Evolutionary conservation across 1,284 basidiomycete species (phyloP).

Genomic region (Mrakiaceae sp.): DNA sequence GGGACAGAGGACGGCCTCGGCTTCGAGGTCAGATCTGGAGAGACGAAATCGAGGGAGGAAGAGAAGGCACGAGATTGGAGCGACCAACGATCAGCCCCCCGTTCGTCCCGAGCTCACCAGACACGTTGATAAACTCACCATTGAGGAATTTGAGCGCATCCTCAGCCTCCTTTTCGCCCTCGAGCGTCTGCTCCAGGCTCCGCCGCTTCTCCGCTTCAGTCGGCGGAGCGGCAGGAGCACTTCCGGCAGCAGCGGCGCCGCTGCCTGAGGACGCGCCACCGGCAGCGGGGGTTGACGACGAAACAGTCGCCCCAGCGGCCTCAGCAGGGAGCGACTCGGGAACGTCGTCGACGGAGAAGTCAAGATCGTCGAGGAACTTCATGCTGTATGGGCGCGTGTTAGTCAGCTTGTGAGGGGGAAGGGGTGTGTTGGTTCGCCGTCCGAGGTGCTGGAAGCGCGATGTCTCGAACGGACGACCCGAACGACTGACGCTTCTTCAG

Average conservation of each 20-base stretch:
- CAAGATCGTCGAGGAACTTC: conserved; percentile 15
- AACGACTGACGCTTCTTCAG: conserved; percentile 1
- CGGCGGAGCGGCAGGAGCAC: no score
- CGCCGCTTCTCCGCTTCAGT: no score
- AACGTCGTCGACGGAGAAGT: conserved; percentile 12
- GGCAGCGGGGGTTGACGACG: not conserved
- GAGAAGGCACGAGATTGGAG: not conserved
- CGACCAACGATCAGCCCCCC: not conserved
- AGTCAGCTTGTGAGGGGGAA: no score
- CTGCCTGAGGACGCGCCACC: not conserved
- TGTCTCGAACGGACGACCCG: no score
- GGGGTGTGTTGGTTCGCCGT: no score
- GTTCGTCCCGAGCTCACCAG: not conserved
- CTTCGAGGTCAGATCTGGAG: conserved; percentile 13
- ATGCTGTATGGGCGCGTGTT: not conserved
- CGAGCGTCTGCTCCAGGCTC: not conserved
- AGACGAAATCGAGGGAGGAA: not conserved
- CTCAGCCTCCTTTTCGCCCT: conserved; percentile 13
- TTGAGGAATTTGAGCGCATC: conserved; percentile 15
- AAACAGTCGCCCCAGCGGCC: not conserved
- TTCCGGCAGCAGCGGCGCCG: not conserved
- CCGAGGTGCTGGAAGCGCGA: no score
- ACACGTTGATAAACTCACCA: not conserved
- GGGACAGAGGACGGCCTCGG: not conserved
- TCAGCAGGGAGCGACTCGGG: not conserved